Percentiles rank a stretch among this genome's conserved stretches.
Conservation (phyloP, 1,284 basidiomycete species). For the Irpex sp. region DNA sequence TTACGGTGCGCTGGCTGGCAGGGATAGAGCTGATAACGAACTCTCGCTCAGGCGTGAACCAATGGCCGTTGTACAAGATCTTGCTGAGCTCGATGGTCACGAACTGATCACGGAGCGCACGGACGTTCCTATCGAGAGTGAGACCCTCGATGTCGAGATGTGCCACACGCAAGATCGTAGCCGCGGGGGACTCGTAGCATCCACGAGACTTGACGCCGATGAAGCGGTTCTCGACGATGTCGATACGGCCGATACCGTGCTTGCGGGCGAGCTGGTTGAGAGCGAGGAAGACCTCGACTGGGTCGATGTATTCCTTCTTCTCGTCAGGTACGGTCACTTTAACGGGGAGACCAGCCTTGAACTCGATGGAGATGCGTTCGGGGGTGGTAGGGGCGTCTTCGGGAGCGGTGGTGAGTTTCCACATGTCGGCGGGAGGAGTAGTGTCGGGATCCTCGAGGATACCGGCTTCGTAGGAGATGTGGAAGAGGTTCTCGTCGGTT, state of each 20-base stretch:
- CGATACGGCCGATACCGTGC: slow-evolving; percentile 95
- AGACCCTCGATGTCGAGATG: slow-evolving; percentile 98
- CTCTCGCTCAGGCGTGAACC: slow-evolving; percentile 98
- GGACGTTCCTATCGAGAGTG: slow-evolving; percentile 96
- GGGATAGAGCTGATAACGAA: slow-evolving; percentile 89
- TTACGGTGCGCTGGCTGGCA: slow-evolving; percentile 94
- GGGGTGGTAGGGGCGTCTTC: slow-evolving; percentile 81
- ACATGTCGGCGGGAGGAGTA: slow-evolving; percentile 98
- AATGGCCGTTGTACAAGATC: slow-evolving; percentile 96
- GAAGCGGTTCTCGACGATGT: slow-evolving; percentile 99
- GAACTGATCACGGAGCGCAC: slow-evolving; percentile 92
- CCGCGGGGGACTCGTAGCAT: slow-evolving; percentile 97
- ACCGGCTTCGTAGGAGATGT: slow-evolving; percentile 99
- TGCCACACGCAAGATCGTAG: slow-evolving; percentile 92
- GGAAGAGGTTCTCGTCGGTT: slow-evolving; percentile 98
- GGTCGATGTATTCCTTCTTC: slow-evolving; percentile 72
- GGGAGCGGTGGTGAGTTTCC: slow-evolving; percentile 92
- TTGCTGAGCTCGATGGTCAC: slow-evolving; percentile 87
- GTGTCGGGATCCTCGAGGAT: slow-evolving; percentile 97
- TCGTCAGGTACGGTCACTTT: slow-evolving; percentile 62
- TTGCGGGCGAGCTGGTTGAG: slow-evolving; percentile 92
- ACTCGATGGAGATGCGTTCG: slow-evolving; percentile 84
- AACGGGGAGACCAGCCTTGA: slow-evolving; percentile 81
- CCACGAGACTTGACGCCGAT: slow-evolving; percentile 99
- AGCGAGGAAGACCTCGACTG: slow-evolving; percentile 93